These are phyloP conservation scores for Aspergillus leporis DNA, from an alignment of 495 filamentous ascomycete species.

Conservation along the genomic window DNA sequence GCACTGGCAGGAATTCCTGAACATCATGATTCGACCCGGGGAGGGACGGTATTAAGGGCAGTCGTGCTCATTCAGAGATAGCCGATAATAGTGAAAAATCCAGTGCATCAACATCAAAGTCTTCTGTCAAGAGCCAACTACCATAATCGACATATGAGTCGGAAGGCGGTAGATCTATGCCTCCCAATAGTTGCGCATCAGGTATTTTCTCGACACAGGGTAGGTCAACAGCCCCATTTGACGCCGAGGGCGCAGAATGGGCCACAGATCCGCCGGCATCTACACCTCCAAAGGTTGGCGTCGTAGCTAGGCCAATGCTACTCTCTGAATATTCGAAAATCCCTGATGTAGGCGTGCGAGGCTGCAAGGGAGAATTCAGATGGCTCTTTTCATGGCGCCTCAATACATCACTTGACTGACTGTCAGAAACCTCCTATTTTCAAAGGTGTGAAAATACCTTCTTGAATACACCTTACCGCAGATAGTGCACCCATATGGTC, in stretches of 20 bases:
- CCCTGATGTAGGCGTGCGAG: background rate
- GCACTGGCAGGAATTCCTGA: too few relatives aligned
- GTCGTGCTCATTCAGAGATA: conserved; percentile 29
- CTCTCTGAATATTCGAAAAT: background rate
- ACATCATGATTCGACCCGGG: too few relatives aligned
- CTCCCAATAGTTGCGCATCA: background rate
- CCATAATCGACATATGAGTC: conserved; percentile 13
- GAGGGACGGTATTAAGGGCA: conserved; percentile 6
- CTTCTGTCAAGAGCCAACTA: conserved; percentile 26
- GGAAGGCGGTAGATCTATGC: conserved; percentile 11
- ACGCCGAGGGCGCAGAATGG: background rate
- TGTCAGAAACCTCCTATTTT: too few relatives aligned
- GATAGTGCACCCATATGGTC: conserved; percentile 29
- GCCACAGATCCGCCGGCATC: background rate
- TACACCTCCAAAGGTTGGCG: background rate
- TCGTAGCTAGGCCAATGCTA: background rate
- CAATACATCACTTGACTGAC: conserved; percentile 28
- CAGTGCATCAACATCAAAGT: conserved; percentile 30
- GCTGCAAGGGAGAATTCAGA: background rate
- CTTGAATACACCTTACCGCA: conserved; percentile 33
- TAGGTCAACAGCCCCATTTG: too few relatives aligned
- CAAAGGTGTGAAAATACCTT: conserved; percentile 14
- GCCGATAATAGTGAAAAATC: conserved; percentile 26
- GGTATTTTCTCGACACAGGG: background rate
- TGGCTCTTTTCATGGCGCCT: conserved; percentile 27